Conservation (phyloP, 176 grass and related monocot species). For the Elymus sibiricus region DNA sequence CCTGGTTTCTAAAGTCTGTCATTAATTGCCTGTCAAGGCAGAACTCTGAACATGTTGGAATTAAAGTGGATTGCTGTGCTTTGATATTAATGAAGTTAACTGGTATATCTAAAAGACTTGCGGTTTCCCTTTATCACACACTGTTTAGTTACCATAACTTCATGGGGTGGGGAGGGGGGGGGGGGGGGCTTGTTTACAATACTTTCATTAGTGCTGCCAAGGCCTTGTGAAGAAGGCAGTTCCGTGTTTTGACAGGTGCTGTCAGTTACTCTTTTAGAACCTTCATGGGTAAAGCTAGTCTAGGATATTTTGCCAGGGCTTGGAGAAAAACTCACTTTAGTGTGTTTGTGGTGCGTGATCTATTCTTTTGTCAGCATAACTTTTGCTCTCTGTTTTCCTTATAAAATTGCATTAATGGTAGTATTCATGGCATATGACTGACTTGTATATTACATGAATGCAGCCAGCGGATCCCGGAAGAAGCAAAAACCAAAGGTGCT, state of each 20-base stretch:
- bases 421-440: constrained; percentile 1
- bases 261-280: not conserved
- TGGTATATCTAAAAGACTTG: not conserved
- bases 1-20: not conserved
- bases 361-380: not conserved
- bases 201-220: not conserved
- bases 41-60: not conserved
- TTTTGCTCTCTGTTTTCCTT: not conserved
- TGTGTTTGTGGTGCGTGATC: not conserved
- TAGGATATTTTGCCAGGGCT: not conserved
- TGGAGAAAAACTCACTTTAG: not conserved
- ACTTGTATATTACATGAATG: constrained; percentile 29
- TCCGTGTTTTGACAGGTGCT: not conserved
- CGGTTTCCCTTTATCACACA: not conserved
- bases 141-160: not conserved
- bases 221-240: not conserved
- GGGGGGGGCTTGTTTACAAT: not conserved
- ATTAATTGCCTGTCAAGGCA: not conserved
- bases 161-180: no score
- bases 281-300: not conserved
- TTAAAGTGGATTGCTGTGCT: not conserved
- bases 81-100: not conserved
- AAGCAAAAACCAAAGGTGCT: constrained; percentile 46
- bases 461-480: constrained; percentile 27
- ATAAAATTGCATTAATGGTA: not conserved